Conservation (phyloP, 352 stramenopile species). For the Albugo laibachii region DNA sequence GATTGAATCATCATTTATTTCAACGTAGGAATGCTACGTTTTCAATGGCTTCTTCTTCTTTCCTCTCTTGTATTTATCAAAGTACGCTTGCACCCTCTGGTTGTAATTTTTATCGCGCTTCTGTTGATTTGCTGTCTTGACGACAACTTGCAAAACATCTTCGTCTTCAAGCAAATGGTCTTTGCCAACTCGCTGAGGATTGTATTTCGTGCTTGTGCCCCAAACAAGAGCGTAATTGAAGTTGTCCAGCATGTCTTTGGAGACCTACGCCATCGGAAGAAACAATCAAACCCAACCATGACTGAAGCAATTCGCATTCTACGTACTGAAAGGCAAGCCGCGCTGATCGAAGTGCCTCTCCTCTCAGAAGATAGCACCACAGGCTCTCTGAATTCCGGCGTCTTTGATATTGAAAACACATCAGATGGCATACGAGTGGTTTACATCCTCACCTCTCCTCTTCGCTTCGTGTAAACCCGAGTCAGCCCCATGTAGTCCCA, state of each 20-base stretch:
- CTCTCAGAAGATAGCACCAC: slow-evolving; percentile 72
- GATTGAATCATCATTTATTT: slow-evolving; percentile 1
- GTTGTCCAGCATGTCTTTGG: slow-evolving; percentile 85
- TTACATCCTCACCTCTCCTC: slow-evolving; percentile 31
- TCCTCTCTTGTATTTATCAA: slow-evolving; percentile 92
- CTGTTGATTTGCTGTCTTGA: slow-evolving; percentile 96
- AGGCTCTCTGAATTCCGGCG: slow-evolving; percentile 51
- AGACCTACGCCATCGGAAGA: slow-evolving; percentile 32
- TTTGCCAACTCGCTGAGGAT: slow-evolving; percentile 90
- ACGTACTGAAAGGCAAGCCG: slow-evolving; percentile 66
- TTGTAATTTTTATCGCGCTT: slow-evolving; percentile 97
- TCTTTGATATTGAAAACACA: slow-evolving; percentile 12
- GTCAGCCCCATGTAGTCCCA: slow-evolving; percentile 83
- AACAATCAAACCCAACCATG: neutral
- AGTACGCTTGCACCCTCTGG: slow-evolving; percentile 87
- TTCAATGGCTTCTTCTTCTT: slow-evolving; percentile 37
- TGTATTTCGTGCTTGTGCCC: slow-evolving; percentile 96
- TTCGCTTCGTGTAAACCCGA: slow-evolving; percentile 77
- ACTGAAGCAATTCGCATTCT: neutral
- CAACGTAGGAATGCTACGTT: slow-evolving; percentile 3
- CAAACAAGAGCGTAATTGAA: slow-evolving; percentile 98
- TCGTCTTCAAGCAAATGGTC: slow-evolving; percentile 93
- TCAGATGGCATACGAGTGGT: neutral
- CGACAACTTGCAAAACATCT: slow-evolving; percentile 96
- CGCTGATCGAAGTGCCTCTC: slow-evolving; percentile 60